phyloP scores from a whole-genome alignment of 129 eudicot species.

The Chrysanthemum seticuspe region DNA sequence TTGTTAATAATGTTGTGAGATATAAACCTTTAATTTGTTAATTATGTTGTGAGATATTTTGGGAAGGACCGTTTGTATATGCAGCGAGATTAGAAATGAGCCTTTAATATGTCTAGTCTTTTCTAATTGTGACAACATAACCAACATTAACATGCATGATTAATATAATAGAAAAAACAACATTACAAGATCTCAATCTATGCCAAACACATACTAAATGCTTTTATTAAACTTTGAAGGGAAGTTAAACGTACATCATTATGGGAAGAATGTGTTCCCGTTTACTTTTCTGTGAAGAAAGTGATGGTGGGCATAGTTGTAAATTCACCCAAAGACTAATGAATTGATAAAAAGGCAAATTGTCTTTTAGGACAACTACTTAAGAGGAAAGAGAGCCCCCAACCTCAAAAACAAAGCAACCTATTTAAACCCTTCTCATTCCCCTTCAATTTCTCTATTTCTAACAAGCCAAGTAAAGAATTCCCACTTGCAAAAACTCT shows the following conservation, averaged over 20 bases:
- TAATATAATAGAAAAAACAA: no score
- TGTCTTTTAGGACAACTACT: conserved; percentile 37
- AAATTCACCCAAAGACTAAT: conserved; percentile 10
- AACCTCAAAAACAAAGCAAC: conserved; percentile 30
- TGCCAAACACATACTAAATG: not conserved
- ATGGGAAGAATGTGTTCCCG: not conserved
- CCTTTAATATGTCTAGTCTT: not conserved
- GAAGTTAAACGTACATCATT: not conserved
- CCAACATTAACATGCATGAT: not conserved
- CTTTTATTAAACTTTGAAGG: not conserved
- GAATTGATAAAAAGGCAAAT: conserved; percentile 23
- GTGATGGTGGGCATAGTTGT: conserved; percentile 10
- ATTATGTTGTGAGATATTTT: no score
- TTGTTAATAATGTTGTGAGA: no score
- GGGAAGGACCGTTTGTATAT: no score
- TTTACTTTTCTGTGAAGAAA: conserved; percentile 35
- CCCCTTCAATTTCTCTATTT: conserved; percentile 22
- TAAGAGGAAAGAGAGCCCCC: conserved; percentile 36
- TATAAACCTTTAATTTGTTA: no score
- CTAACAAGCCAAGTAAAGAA: conserved; percentile 45
- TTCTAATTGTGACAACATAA: not conserved
- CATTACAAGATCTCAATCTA: not conserved
- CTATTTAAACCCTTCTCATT: conserved; percentile 16
- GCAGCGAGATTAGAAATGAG: no score
- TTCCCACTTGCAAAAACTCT: conserved; percentile 21